Conservation (phyloP, 495 filamentous ascomycete species). For the Trichocladium uniseriatum region DNA sequence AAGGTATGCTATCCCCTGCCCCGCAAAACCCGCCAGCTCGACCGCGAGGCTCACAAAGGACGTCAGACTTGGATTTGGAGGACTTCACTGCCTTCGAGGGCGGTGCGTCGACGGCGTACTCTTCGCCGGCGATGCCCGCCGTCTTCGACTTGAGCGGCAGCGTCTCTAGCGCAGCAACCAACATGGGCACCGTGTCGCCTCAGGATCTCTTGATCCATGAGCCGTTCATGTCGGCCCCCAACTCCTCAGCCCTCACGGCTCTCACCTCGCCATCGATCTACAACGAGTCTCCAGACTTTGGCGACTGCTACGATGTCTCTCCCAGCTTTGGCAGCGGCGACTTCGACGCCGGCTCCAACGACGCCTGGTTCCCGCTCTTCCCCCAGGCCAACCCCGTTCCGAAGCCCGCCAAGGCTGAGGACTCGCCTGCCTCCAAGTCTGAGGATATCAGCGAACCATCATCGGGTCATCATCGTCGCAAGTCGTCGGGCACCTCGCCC, state of each 20-base stretch:
- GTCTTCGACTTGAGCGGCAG: slow-evolving; percentile 38
- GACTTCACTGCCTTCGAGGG: slow-evolving; percentile 45
- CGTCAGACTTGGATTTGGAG: slow-evolving; percentile 41
- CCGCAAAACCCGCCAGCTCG: slow-evolving; percentile 3
- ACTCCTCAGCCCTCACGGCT: slow-evolving; percentile 74
- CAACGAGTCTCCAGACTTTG: slow-evolving; percentile 60
- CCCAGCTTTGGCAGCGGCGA: slow-evolving; percentile 52
- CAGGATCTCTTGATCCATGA: slow-evolving; percentile 66
- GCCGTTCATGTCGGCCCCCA: slow-evolving; percentile 60
- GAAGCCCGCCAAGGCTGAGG: slow-evolving; percentile 24
- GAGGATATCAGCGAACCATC: slow-evolving; percentile 28
- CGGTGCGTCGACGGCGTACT: slow-evolving; percentile 39
- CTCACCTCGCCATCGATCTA: slow-evolving; percentile 73
- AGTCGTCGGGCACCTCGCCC: slow-evolving; percentile 41
- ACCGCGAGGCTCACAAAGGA: slow-evolving; percentile 33
- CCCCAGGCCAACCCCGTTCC: slow-evolving; percentile 36
- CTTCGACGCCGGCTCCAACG: slow-evolving; percentile 30
- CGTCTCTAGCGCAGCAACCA: slow-evolving; percentile 34
- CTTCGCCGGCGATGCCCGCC: slow-evolving; percentile 41
- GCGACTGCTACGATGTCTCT: slow-evolving; percentile 68
- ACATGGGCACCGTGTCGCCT: slow-evolving; percentile 71
- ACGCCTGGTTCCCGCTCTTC: slow-evolving; percentile 62
- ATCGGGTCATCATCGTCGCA: slow-evolving; percentile 28
- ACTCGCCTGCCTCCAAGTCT: slow-evolving; percentile 36
- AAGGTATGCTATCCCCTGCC: slow-evolving; percentile 26